A percentile compares a stretch with the other conserved stretches of the same genome.
These are phyloP conservation scores for Vigna unguiculata DNA, from an alignment of 306 rosid species.

Conservation along the genomic window DNA sequence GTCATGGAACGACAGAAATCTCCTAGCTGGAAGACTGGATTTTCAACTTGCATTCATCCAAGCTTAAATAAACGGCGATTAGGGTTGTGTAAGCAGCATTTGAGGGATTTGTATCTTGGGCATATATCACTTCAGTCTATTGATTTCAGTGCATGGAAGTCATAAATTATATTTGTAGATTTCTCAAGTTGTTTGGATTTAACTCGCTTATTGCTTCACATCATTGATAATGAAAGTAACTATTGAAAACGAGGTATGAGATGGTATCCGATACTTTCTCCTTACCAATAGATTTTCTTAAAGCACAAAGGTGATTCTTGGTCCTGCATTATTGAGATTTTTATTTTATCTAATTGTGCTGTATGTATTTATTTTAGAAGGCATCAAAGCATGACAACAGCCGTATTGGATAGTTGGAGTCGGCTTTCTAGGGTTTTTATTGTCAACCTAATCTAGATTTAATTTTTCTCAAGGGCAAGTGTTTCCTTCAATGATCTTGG, in stretches of 20 bases:
- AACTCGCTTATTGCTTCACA: slow-evolving; percentile 20
- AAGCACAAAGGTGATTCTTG: slow-evolving; percentile 56
- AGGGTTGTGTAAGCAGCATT: slow-evolving; percentile 82
- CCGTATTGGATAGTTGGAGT: slow-evolving; percentile 15
- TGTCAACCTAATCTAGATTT: slow-evolving; percentile 17
- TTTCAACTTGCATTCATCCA: slow-evolving; percentile 86
- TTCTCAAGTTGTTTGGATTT: slow-evolving; percentile 30
- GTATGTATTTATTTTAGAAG: slow-evolving; percentile 11
- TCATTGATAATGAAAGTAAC: slow-evolving; percentile 68
- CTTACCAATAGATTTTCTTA: slow-evolving; percentile 54
- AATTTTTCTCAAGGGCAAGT: slow-evolving; percentile 50
- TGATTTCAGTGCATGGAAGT: slow-evolving; percentile 85
- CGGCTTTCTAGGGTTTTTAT: slow-evolving; percentile 23
- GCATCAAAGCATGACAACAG: slow-evolving; percentile 5
- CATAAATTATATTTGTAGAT: slow-evolving; percentile 37
- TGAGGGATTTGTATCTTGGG: slow-evolving; percentile 81
- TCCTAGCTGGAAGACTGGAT: slow-evolving; percentile 96
- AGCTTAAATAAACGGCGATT: slow-evolving; percentile 77
- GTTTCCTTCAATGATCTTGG: slow-evolving; percentile 69
- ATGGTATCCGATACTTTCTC: slow-evolving; percentile 52
- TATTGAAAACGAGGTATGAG: slow-evolving; percentile 57
- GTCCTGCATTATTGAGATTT: slow-evolving; percentile 21
- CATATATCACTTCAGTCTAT: slow-evolving; percentile 84
- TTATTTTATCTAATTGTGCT: not conserved
- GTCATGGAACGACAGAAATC: slow-evolving; percentile 94